Evolutionary conservation across 1,139 yeast genomes (phyloP).

Genomic region (Sugiyamaella sp.): DNA sequence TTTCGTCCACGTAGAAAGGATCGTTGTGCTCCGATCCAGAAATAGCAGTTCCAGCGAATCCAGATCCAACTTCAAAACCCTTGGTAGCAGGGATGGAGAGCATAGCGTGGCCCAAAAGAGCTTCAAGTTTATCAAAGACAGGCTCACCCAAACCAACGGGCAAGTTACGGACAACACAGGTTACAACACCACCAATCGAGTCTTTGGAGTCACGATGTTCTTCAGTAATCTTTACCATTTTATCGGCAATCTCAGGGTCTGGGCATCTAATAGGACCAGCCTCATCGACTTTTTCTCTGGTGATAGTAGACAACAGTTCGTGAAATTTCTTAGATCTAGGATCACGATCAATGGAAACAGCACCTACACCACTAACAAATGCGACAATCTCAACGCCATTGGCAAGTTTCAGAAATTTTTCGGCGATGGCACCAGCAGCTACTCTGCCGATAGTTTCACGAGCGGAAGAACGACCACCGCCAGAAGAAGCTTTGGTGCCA

Average conservation of each 20-base stretch:
- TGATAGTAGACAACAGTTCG: constrained; percentile 66
- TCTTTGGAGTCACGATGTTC: constrained; percentile 84
- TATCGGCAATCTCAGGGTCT: constrained; percentile 65
- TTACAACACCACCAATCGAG: constrained; percentile 96
- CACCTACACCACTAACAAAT: constrained; percentile 90
- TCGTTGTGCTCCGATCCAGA: constrained; percentile 97
- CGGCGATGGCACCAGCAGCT: constrained; percentile 99
- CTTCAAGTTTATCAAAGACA: constrained; percentile 94
- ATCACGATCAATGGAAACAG: constrained; percentile 71
- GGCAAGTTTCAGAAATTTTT: constrained; percentile 75
- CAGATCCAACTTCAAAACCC: constrained; percentile 97
- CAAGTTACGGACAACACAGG: constrained; percentile 92
- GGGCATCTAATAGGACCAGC: constrained; percentile 96
- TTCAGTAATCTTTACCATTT: constrained; percentile 87
- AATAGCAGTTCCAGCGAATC: constrained; percentile 83
- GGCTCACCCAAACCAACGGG: constrained; percentile 98
- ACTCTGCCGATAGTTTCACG: constrained; percentile 98
- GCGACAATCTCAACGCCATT: constrained; percentile 93
- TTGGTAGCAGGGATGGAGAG: constrained; percentile 95
- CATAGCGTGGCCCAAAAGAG: constrained; percentile 96
- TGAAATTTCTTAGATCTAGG: constrained; percentile 67
- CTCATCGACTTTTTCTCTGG: constrained; percentile 86
- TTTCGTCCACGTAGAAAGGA: constrained; percentile 55
- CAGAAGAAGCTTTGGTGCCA: constrained; percentile 90
- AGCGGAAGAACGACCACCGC: constrained; percentile 97